Evolutionary conservation across 2,329 filamentous ascomycete genomes (phyloP).

Genomic region (Claviceps arundinis): DNA sequence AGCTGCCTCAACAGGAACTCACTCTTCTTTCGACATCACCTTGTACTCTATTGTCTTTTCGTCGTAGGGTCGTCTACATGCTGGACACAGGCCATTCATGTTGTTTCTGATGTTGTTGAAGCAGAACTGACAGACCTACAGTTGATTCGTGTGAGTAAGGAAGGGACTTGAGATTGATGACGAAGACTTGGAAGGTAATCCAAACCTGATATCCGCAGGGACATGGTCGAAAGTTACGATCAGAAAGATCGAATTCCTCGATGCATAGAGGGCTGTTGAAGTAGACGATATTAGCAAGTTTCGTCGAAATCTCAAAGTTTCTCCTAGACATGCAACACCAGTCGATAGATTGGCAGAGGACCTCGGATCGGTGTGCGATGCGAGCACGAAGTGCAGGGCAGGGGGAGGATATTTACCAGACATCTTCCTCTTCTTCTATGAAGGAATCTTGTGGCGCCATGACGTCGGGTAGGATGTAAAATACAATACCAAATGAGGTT

Average conservation of each 20-base stretch:
- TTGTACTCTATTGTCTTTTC: slow-evolving; percentile 97
- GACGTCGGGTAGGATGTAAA: slow-evolving; percentile 13
- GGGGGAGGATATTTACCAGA: slow-evolving; percentile 38
- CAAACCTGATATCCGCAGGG: slow-evolving; percentile 93
- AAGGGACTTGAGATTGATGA: not conserved
- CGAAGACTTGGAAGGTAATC: not conserved
- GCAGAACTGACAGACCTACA: slow-evolving; percentile 95
- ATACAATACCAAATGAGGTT: slow-evolving; percentile 10
- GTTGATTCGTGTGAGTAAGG: not conserved
- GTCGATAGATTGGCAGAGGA: slow-evolving; percentile 7
- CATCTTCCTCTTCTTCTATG: slow-evolving; percentile 59
- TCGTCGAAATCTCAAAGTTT: not conserved
- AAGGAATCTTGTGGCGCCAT: slow-evolving; percentile 60
- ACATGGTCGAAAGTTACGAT: slow-evolving; percentile 93
- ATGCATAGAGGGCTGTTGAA: slow-evolving; percentile 77
- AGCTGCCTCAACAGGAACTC: slow-evolving; percentile 24
- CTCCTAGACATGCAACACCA: not conserved
- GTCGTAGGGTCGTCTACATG: slow-evolving; percentile 87
- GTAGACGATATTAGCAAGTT: not conserved
- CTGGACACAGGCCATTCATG: slow-evolving; percentile 94
- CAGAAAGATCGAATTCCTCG: slow-evolving; percentile 95
- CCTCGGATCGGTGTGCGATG: not conserved
- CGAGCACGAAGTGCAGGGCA: not conserved
- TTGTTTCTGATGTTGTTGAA: slow-evolving; percentile 99
- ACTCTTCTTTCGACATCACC: slow-evolving; percentile 90